Base-by-base conservation (phyloP, 2,329 filamentous ascomycete species). In the Leptographium radiaticola region DNA sequence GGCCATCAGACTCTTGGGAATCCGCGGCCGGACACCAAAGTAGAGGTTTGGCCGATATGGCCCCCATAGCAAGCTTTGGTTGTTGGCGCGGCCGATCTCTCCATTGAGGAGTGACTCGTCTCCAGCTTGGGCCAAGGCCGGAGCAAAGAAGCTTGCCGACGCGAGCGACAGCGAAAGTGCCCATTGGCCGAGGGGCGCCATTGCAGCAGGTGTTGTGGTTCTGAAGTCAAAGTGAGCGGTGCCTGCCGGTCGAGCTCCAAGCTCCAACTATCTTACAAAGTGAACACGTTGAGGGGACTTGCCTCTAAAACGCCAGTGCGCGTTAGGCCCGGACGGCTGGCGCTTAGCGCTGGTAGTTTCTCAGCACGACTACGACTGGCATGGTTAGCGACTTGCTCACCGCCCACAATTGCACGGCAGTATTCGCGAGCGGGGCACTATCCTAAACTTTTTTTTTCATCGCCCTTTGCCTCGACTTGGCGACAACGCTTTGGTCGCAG, bases 1-100 rank as follows among this genome's bases (percentile, higher is more conserved):
- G 2, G 87, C 83, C 68, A 84, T 81, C 60, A 97, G 68, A 62
- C 87, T 90, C 65, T 90, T 83, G 0, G 90, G 86, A 50, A 91
- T 75, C 55, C 89, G 79, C 47, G 91, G 88, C 20, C 88, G 79
- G 39, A 95, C 80, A 2, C 91, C 91, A 72, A 97, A 97, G 70
- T 96, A 97, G 46, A 97, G 70, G 64, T 96, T 96, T 0, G 91
- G 86, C 61, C 88, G 81, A 71, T 97, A 98, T 1, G 93, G 89
- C 0, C 93, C 93, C 93, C 93, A 98, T 72, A 97, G 76, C 62
- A 98, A 75, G 64, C 86, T 91, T 64, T 94, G 79, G 68, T 97
- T 95, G 64, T 80, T 80, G 58, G 74, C 65, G 15, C 75, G 74
- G 38, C 69, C 72, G 56, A 78, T 69, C 62, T 80, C 75, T 57